Evolutionary conservation across 495 filamentous ascomycete genomes (phyloP).

Genomic region (Cenococcum geophilum): DNA sequence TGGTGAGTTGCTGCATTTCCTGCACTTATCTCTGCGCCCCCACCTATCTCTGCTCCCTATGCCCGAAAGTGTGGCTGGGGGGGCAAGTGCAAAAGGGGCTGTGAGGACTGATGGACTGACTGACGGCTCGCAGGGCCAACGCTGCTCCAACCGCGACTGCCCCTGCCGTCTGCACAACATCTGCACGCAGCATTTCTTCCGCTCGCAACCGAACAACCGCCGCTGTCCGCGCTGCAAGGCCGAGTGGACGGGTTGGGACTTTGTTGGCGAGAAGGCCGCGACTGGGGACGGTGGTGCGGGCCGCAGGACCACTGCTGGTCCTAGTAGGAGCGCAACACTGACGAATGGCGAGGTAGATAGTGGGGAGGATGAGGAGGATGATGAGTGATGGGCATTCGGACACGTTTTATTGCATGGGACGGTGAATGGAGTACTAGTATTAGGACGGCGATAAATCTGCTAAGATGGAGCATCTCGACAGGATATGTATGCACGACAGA

Average conservation of each 20-base stretch:
- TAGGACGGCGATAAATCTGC: too few relatives aligned
- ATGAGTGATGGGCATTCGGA: not conserved
- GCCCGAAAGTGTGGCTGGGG: too few relatives aligned
- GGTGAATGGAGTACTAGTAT: too few relatives aligned
- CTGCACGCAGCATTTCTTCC: conserved; percentile 68
- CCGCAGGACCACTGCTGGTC: not conserved
- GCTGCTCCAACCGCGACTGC: conserved; percentile 67
- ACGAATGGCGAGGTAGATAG: not conserved
- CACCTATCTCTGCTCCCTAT: too few relatives aligned
- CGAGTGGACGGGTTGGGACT: conserved; percentile 66
- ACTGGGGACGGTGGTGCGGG: conserved; percentile 1
- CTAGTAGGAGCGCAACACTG: conserved; percentile 5
- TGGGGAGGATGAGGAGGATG: conserved; percentile 10
- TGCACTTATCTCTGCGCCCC: too few relatives aligned
- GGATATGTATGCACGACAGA: too few relatives aligned
- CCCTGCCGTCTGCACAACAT: conserved; percentile 66
- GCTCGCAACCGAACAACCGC: conserved; percentile 50
- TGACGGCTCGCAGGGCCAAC: conserved; percentile 54
- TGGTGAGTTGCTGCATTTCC: conserved; percentile 44
- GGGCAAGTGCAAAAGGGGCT: not conserved
- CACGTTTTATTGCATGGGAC: too few relatives aligned
- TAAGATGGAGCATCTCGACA: too few relatives aligned
- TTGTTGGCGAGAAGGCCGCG: conserved; percentile 74
- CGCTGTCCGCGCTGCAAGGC: conserved; percentile 66
- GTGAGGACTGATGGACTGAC: not conserved